A percentile compares a stretch with the other conserved stretches of the same genome.
These are phyloP conservation scores for Exophiala oligosperma DNA, from an alignment of 2,329 filamentous ascomycete species.

Conservation along the genomic window DNA sequence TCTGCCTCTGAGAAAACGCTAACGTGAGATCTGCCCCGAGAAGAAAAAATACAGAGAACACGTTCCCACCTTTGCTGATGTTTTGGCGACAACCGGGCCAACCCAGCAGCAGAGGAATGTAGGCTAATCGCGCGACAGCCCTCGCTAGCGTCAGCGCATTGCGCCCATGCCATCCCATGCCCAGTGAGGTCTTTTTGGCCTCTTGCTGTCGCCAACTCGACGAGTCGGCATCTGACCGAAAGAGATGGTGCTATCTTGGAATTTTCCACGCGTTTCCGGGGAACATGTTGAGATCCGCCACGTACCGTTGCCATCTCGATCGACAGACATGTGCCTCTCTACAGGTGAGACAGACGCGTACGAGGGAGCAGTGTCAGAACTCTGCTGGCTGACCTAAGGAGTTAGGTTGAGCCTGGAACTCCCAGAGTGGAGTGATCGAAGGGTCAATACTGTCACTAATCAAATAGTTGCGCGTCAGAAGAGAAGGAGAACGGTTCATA, in stretches of 20 bases:
- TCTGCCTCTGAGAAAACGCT: neutral
- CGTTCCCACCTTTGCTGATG: slow-evolving; percentile 4
- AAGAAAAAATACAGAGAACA: neutral
- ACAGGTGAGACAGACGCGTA: neutral
- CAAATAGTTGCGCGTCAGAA: neutral
- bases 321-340: neutral
- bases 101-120: slow-evolving; percentile 14
- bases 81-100: slow-evolving; percentile 4
- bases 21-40: slow-evolving; percentile 9
- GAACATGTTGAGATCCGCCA: neutral
- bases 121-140: slow-evolving; percentile 13
- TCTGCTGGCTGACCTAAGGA: neutral
- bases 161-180: neutral
- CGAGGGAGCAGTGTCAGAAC: neutral
- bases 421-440: neutral
- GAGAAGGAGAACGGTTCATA: neutral
- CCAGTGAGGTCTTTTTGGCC: neutral
- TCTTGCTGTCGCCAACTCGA: slow-evolving; percentile 7
- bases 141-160: slow-evolving; percentile 7
- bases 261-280: slow-evolving; percentile 1
- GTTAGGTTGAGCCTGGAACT: neutral
- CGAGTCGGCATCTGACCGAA: slow-evolving; percentile 7
- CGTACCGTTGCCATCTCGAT: neutral
- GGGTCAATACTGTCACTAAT: neutral
- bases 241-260: slow-evolving; percentile 1